These are phyloP conservation scores for Firmiana major DNA, from an alignment of 345 rosid species.

Conservation along the genomic window DNA sequence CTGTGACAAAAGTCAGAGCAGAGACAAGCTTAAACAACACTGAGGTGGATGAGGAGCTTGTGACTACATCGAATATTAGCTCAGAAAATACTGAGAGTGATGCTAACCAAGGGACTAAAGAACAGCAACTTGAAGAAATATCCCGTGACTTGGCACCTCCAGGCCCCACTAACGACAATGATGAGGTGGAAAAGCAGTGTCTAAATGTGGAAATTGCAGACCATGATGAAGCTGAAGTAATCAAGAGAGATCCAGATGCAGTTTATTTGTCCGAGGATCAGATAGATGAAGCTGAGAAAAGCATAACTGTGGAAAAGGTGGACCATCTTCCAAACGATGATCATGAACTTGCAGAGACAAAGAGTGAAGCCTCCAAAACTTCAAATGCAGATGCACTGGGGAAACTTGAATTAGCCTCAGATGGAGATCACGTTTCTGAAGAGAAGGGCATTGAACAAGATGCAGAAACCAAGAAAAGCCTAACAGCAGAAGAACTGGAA, in stretches of 20 bases:
- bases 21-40: slow-evolving; percentile 19
- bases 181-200: not conserved
- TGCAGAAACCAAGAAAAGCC: slow-evolving; percentile 6
- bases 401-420: slow-evolving; percentile 7
- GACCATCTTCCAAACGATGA: not conserved
- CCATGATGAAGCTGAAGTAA: not conserved
- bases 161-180: slow-evolving; percentile 12
- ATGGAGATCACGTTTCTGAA: not conserved
- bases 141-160: slow-evolving; percentile 15
- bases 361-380: not conserved
- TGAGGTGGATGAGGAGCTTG: slow-evolving; percentile 11
- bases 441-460: slow-evolving; percentile 1
- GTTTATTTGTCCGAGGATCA: not conserved
- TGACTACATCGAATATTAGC: not conserved
- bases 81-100: not conserved
- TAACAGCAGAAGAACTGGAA: slow-evolving; percentile 9
- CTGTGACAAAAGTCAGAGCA: not conserved
- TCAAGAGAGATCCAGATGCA: not conserved
- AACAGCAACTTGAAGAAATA: slow-evolving; percentile 9
- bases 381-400: not conserved
- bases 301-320: not conserved
- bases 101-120: slow-evolving; percentile 19
- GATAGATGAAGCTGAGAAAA: not conserved
- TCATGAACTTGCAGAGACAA: slow-evolving; percentile 1
- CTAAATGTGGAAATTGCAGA: not conserved